phyloP scores from a whole-genome alignment of 257 asterid species.

The Solanum chiquidenum region DNA sequence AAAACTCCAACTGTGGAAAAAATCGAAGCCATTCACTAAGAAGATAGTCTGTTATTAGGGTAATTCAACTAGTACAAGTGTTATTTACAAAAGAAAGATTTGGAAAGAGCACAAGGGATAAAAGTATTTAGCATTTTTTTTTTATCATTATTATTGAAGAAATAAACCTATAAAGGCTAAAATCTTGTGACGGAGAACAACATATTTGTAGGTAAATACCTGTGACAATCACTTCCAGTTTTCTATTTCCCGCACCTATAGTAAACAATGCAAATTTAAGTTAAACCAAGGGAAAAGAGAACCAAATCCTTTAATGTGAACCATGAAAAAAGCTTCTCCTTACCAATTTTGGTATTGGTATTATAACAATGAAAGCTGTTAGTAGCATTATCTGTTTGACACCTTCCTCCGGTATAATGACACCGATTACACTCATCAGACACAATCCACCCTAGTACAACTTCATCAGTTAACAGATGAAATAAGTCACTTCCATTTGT shows the following conservation, averaged over 20 bases:
- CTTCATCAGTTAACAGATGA: neutral
- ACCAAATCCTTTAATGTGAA: neutral
- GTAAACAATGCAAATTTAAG: neutral
- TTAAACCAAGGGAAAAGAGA: neutral
- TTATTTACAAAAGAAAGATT: neutral
- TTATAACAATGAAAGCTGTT: neutral
- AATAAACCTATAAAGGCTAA: neutral
- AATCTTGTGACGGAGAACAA: neutral
- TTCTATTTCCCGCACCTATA: neutral
- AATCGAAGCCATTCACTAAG: neutral
- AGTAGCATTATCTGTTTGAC: neutral
- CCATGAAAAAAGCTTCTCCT: neutral
- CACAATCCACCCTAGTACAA: neutral
- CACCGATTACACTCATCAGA: neutral
- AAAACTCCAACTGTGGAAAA: neutral
- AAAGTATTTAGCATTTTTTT: neutral
- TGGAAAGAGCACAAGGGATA: neutral
- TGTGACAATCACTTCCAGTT: neutral
- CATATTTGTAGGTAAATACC: neutral
- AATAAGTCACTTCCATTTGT: neutral
- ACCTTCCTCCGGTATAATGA: neutral
- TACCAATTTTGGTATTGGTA: neutral
- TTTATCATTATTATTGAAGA: neutral
- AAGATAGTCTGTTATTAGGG: neutral
- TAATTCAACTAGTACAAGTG: neutral